Base-by-base conservation (phyloP, 345 rosid species). In the Melaleuca quinquenervia region DNA sequence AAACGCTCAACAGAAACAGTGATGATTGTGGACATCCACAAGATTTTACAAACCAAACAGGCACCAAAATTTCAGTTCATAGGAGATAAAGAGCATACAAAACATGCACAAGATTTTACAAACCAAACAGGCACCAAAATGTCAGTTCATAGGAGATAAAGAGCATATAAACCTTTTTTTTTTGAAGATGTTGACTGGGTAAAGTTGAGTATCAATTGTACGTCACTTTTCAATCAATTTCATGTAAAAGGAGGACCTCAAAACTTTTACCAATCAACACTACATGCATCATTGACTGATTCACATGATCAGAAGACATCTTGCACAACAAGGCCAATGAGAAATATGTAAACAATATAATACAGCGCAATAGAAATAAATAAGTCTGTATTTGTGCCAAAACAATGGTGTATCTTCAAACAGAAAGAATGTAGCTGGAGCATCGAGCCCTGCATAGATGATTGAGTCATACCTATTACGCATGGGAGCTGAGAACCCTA, bases 401-500 rank as follows among this genome's bases (percentile, higher is more conserved):
- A 64, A 64, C 0, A 64, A 64, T 32, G 44, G 76, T 32, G 21
- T 8, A 29, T 64, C 45, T 64, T 11, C 44, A 8, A 62, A 1
- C 21, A 7, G 76, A 64, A 64, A 64, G 76, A 45, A 64, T 45
- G 32, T 16, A 3, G 76, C 76, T 64, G 32, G 27, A 1, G 24
- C 18, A 48, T 53, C 50, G 8, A 1, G 8, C 45, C 32, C 18
- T 50, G 74, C 55, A 64, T 16, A 60, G 26, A 16, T 76, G 45
- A 45, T 76, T 53, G 26, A 48, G n/a, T 85, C 85, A 86, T 89
- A 94, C 99, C 99, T 97, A 93, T 96, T 97, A 89, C 98, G 91
- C 95, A 95, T 91, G 85, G 99, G 99, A 89, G 92, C 93, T 64
- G 94, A 90, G 88, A 97, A 97, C 83, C 96, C 98, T 83, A 97